Evolutionary conservation across 805 yeast genomes (phyloP).

Genomic region (Ogataea saltuana): DNA sequence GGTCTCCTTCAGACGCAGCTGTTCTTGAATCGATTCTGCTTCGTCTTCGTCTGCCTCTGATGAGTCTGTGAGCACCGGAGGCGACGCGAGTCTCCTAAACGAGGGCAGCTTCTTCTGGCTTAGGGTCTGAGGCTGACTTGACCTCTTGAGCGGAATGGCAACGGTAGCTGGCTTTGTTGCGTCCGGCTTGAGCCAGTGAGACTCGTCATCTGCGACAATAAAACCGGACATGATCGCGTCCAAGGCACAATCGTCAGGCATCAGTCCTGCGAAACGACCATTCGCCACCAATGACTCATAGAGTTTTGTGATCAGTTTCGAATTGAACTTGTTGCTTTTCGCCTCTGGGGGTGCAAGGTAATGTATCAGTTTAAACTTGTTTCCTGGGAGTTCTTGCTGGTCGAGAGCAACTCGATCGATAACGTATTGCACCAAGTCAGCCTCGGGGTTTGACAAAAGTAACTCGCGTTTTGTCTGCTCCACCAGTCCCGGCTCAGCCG

Average conservation of each 20-base stretch:
- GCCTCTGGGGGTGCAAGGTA: constrained; percentile 59
- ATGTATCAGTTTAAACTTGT: constrained; percentile 44
- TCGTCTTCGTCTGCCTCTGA: constrained; percentile 45
- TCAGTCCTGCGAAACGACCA: constrained; percentile 55
- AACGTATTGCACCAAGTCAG: constrained; percentile 49
- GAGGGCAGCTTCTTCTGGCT: constrained; percentile 30
- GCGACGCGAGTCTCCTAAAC: constrained; percentile 34
- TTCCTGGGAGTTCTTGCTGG: constrained; percentile 40
- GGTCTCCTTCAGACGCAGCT: constrained; percentile 44
- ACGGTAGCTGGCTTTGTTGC: constrained; percentile 13
- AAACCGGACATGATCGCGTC: constrained; percentile 72
- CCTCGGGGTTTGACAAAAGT: constrained; percentile 29
- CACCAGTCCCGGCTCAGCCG: constrained; percentile 53
- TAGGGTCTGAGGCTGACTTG: constrained; percentile 2
- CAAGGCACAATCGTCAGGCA: constrained; percentile 51
- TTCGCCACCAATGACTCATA: constrained; percentile 40
- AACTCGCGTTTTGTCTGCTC: constrained; percentile 40
- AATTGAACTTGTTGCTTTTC: constrained; percentile 45
- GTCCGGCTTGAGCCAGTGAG: constrained; percentile 58
- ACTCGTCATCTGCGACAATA: constrained; percentile 40
- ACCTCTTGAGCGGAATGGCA: constrained; percentile 27
- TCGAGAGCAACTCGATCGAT: constrained; percentile 58
- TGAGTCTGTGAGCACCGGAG: constrained; percentile 46
- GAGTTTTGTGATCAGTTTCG: constrained; percentile 42
- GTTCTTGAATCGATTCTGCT: constrained; percentile 38